Base-by-base conservation (phyloP, 2,329 filamentous ascomycete genomes). In the Fusarium mexicanum region DNA sequence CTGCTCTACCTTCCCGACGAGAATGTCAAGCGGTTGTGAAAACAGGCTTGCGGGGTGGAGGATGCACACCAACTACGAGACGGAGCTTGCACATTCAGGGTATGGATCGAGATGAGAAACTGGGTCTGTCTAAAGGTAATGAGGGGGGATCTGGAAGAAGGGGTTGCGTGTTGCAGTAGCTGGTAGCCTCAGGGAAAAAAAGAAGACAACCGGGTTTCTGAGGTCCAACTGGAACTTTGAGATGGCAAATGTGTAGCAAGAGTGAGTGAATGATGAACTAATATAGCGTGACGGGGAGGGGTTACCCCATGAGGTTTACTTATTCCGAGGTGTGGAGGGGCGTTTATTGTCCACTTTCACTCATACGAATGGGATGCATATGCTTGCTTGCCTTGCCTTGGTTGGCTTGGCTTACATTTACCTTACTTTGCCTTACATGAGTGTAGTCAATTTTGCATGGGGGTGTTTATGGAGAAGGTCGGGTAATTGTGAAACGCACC, bases 41-140 rank as follows among this genome's bases (percentile, higher is more conserved):
- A 75, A 75, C 73, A 60, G 73, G 73, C 69, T 75, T 75, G 72
- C 69, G 59, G 65, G 61, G 72, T 61, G 65, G 72, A 75, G 46
- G 61, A 51, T 61, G 65, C 67, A 73, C 72, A 75, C 72, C 63
- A 68, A 54, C 54, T 51, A 43, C 26, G 40, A 54, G 69, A 66
- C 59, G 69, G 35, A 75, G 74, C 73, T 64, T 72, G 59, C 51
- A 75, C 58, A 57, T 51, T 67, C 58, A 62, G 29, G 54, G 72
- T 59, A 51, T 63, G 57, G 69, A 74, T 74, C 72, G 72, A 75
- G 72, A 75, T 75, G 58, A 37, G 59, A 61, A 63, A 67, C 61
- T 75, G 72, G 72, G 43, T 43, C 57, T 62, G 66, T 33, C 40
- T 71, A 48, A 6, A 6, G 8, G 46, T 22, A 35, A 31, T 48